These are phyloP conservation scores for Alternaria consortialis DNA, from an alignment of 2,329 filamentous ascomycete genomes.

Conservation along the genomic window DNA sequence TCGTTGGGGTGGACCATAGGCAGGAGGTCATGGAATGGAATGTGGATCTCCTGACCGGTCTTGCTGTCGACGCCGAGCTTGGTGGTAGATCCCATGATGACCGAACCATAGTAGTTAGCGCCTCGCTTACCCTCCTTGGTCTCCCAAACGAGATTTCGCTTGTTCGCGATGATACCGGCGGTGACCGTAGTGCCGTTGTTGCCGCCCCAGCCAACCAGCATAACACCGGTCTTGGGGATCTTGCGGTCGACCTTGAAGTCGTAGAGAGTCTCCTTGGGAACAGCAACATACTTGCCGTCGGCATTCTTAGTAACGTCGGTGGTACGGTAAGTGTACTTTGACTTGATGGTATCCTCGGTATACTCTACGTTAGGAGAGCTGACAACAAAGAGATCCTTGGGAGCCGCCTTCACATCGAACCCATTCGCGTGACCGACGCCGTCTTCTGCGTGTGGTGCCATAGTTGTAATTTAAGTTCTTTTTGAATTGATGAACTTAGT, in stretches of 20 bases:
- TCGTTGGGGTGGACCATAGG: conserved; percentile 99
- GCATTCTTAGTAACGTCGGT: conserved; percentile 78
- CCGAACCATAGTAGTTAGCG: conserved; percentile 98
- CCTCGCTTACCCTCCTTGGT: conserved; percentile 86
- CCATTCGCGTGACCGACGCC: conserved; percentile 65
- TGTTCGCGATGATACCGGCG: conserved; percentile 96
- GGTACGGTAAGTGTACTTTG: conserved; percentile 96
- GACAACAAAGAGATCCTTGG: conserved; percentile 79
- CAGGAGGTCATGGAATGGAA: conserved; percentile 92
- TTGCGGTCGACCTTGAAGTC: conserved; percentile 98
- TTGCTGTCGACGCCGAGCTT: conserved; percentile 90
- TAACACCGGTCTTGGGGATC: conserved; percentile 91
- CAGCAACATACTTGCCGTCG: conserved; percentile 81
- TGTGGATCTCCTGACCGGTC: conserved; percentile 89
- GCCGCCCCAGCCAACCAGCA: conserved; percentile 97
- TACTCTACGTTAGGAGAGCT: conserved; percentile 93
- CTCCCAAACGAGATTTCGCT: conserved; percentile 85
- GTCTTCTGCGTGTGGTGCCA: conserved; percentile 93
- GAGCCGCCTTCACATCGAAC: conserved; percentile 54
- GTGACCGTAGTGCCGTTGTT: conserved; percentile 99
- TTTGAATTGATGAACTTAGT: conserved; percentile 44
- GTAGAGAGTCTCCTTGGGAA: conserved; percentile 87
- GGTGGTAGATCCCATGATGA: conserved; percentile 96
- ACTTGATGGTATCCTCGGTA: conserved; percentile 85
- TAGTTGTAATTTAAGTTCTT: conserved; percentile 57